These are phyloP conservation scores for Aspergillus costaricaensis DNA, from an alignment of 2,329 filamentous ascomycete genomes.

Conservation along the genomic window DNA sequence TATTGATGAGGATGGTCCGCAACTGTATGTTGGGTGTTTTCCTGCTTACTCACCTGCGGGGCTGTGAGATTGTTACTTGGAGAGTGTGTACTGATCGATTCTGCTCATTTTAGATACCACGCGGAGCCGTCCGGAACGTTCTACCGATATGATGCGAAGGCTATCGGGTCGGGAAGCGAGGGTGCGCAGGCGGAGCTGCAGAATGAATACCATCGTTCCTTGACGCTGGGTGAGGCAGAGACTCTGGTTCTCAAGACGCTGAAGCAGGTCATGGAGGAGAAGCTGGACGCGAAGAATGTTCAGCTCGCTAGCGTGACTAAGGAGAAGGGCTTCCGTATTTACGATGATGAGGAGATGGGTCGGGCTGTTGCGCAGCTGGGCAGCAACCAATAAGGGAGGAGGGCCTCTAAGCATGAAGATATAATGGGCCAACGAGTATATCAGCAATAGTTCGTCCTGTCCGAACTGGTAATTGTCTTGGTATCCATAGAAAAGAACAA, in stretches of 20 bases:
- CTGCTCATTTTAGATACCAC: constrained; percentile 66
- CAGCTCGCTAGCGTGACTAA: constrained; percentile 97
- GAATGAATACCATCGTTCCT: constrained; percentile 98
- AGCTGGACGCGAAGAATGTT: constrained; percentile 97
- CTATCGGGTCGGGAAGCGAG: constrained; percentile 95
- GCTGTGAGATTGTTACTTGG: too few relatives aligned
- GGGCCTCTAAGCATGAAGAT: constrained; percentile 14
- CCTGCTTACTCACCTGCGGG: background rate
- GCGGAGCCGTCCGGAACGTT: constrained; percentile 98
- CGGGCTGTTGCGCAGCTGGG: constrained; percentile 74
- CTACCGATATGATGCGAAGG: constrained; percentile 98
- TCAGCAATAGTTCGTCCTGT: constrained; percentile 18
- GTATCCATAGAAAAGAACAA: constrained; percentile 34
- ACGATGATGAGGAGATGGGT: constrained; percentile 96
- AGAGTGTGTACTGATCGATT: background rate
- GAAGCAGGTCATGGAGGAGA: constrained; percentile 99
- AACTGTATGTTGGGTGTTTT: constrained; percentile 61
- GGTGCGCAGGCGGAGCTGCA: constrained; percentile 97
- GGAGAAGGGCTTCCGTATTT: constrained; percentile 98
- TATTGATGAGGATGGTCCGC: constrained; percentile 94
- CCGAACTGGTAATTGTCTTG: constrained; percentile 22
- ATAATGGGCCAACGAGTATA: constrained; percentile 17
- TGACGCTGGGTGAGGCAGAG: constrained; percentile 90
- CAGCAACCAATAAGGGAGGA: constrained; percentile 43
- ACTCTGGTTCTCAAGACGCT: constrained; percentile 94